Base-by-base conservation (phyloP, 495 filamentous ascomycete species). In the Achaetomiella virescens region DNA sequence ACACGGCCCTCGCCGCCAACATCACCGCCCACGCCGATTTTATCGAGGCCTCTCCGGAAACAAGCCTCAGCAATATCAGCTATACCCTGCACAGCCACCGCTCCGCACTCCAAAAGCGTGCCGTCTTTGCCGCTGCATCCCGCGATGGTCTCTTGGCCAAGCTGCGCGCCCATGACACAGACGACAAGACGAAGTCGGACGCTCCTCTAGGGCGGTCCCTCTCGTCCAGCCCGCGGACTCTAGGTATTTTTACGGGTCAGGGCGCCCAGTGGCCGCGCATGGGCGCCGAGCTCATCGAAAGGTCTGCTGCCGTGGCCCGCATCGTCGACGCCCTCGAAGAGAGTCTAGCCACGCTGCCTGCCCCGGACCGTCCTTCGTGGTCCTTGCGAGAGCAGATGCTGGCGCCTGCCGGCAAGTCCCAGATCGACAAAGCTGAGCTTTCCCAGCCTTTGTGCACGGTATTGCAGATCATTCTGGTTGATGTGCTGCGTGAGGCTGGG, bases 381-480 rank as follows among this genome's bases (percentile, higher is more conserved):
- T 36, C 41, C 2, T 41, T 50, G 31, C n/a, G 41, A 2, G 51
- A 46, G 18, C 37, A 60, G 58, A 33, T 57, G 20, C 41, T 54
- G 18, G 31, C 25, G 41, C 8, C 18, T 3, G 41, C 41, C 1
- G 20, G 20, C 20, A 20, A 22, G 3, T 43, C 41, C 20, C 41
- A 24, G 8, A 48, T 25, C 17, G n/a, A n/a, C 63, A 49, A 29
- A 17, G 17, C 33, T 20, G 38, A 61, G 54, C 61, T 70, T 65
- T 52, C 61, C 69, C 79, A 80, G 52, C 76, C 81, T 0, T 46
- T 80, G 0, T 78, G 75, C 42, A 76, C 76, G 0, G 75, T 77
- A 1, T 21, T 80, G 0, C 76, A 80, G 45, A 64, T 81, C 18
- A 33, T 72, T 0, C 55, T 84, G 3, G 75, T 81, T 0, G 68